phyloP scores from a whole-genome alignment of 169 alveolate species.

The Toxoplasma gondii region DNA sequence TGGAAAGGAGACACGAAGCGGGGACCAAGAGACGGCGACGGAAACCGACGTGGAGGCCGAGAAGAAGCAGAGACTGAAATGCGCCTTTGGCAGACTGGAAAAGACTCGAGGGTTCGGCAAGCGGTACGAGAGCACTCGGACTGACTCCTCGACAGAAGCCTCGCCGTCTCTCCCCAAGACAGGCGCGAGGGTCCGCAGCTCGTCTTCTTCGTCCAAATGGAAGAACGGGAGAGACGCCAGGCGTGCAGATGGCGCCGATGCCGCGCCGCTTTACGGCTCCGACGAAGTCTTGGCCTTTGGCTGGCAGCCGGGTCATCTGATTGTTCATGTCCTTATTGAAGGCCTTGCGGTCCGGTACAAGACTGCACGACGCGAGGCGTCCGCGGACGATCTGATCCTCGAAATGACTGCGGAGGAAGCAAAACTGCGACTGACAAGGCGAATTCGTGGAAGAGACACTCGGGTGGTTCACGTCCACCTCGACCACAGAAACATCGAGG shows the following conservation, averaged over 20 bases:
- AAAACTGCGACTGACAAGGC: neutral
- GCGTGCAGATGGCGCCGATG: neutral
- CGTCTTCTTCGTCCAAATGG: neutral
- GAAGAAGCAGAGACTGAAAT: no score
- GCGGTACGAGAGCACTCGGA: neutral
- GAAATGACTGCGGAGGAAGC: neutral
- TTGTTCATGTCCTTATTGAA: neutral
- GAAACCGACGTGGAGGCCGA: no score
- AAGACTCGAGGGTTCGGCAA: neutral
- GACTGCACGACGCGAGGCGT: neutral
- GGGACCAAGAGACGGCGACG: no score
- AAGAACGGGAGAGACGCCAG: neutral
- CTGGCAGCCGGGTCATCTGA: neutral
- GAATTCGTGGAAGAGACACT: neutral
- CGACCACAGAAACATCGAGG: neutral
- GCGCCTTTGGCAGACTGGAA: neutral
- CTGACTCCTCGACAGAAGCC: neutral
- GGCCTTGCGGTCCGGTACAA: neutral
- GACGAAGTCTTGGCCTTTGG: neutral
- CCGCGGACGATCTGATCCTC: neutral
- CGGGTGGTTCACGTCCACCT: neutral
- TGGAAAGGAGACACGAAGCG: no score
- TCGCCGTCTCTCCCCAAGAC: neutral
- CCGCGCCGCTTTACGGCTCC: neutral
- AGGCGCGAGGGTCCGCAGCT: neutral